These are phyloP conservation scores for Ilyonectria destructans DNA, from an alignment of 2,329 filamentous ascomycete species.

Conservation along the genomic window DNA sequence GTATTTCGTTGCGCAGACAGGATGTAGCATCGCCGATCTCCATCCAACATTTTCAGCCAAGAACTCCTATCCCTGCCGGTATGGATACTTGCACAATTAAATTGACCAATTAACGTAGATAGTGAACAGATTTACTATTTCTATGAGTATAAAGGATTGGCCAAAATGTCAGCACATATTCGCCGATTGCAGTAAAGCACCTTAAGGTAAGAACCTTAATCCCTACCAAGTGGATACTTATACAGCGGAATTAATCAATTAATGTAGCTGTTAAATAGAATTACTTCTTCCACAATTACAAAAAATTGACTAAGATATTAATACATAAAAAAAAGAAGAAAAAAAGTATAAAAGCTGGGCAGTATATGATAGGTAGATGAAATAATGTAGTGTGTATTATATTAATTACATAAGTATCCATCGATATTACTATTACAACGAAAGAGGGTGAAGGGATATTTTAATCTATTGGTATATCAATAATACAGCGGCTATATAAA, in stretches of 20 bases:
- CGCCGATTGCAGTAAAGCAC: conserved; percentile 10
- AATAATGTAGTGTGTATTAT: too few relatives aligned
- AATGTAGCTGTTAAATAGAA: conserved; percentile 3
- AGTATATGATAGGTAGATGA: too few relatives aligned
- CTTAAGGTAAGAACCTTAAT: conserved; percentile 12
- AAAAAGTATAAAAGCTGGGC: neutral
- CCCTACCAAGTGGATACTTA: conserved; percentile 15
- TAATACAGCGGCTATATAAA: conserved; percentile 14
- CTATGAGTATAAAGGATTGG: neutral
- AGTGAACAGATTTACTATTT: neutral
- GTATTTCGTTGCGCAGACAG: too few relatives aligned
- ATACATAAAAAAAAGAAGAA: neutral
- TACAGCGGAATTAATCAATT: conserved; percentile 14
- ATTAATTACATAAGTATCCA: too few relatives aligned
- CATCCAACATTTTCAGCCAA: too few relatives aligned
- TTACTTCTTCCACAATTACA: neutral
- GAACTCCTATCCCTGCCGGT: too few relatives aligned
- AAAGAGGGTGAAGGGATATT: neutral
- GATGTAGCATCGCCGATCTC: too few relatives aligned
- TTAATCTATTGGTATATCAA: conserved; percentile 23
- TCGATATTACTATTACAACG: too few relatives aligned
- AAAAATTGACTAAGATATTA: conserved; percentile 12
- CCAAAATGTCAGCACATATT: neutral
- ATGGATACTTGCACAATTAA: too few relatives aligned
- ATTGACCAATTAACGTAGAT: neutral